Conservation (phyloP, 768 basidiomycete genomes). For the Phallus indusiatus region DNA sequence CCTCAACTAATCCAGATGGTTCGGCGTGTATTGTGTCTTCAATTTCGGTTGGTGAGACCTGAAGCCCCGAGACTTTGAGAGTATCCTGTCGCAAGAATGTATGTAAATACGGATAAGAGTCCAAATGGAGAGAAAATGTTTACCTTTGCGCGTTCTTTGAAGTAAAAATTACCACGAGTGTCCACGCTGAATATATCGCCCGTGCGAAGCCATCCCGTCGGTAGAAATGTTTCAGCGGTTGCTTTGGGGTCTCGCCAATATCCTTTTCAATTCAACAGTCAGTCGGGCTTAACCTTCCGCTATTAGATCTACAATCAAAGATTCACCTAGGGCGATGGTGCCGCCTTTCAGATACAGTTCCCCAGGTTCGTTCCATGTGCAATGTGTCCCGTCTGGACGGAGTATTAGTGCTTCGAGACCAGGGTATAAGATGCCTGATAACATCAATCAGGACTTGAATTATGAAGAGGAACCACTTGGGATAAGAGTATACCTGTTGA, state of each 20-base stretch:
- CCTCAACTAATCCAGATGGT: slow-evolving; percentile 51
- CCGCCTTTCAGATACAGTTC: slow-evolving; percentile 51
- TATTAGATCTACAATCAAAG: neutral
- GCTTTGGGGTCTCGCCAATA: slow-evolving; percentile 67
- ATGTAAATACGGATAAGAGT: neutral
- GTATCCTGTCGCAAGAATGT: slow-evolving; percentile 48
- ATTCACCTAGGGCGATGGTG: slow-evolving; percentile 34
- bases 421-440: slow-evolving; percentile 48
- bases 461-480: slow-evolving; percentile 24
- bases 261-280: slow-evolving; percentile 26
- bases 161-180: slow-evolving; percentile 53
- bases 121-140: neutral
- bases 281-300: neutral
- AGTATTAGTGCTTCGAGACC: slow-evolving; percentile 56
- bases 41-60: slow-evolving; percentile 75
- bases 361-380: slow-evolving; percentile 46
- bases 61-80: slow-evolving; percentile 67
- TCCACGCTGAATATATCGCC: slow-evolving; percentile 63
- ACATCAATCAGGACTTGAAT: slow-evolving; percentile 22
- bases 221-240: slow-evolving; percentile 51
- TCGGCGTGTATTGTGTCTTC: slow-evolving; percentile 56
- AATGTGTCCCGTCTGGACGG: slow-evolving; percentile 47
- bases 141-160: slow-evolving; percentile 70
- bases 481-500: slow-evolving; percentile 33
- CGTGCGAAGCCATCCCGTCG: slow-evolving; percentile 65